Evolutionary conservation across 345 rosid genomes (phyloP).

Genomic region (Salix udensis): DNA sequence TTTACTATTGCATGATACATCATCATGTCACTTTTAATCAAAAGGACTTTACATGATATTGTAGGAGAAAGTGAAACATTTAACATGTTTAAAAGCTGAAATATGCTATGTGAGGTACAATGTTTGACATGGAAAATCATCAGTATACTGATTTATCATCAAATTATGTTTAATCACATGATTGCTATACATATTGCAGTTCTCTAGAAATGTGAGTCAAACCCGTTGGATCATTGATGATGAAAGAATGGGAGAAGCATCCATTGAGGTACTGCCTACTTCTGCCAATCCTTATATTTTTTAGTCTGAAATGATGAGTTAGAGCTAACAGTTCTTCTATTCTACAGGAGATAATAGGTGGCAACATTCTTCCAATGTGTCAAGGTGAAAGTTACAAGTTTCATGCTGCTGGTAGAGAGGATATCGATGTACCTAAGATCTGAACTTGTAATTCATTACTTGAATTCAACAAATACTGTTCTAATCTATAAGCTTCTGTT

Average conservation of each 20-base stretch:
- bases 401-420: constrained; percentile 99
- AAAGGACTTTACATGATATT: too few species aligned
- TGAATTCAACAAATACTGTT: constrained; percentile 10
- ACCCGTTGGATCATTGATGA: constrained; percentile 93
- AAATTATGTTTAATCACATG: background rate
- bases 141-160: background rate
- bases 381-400: constrained; percentile 80
- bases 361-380: constrained; percentile 69
- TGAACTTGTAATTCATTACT: constrained; percentile 1
- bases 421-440: constrained; percentile 65
- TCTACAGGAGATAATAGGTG: constrained; percentile 74
- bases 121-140: too few species aligned
- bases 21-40: too few species aligned
- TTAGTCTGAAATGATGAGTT: constrained; percentile 3
- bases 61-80: too few species aligned
- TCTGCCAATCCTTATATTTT: constrained; percentile 2
- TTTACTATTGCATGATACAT: too few species aligned
- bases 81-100: too few species aligned
- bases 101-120: too few species aligned
- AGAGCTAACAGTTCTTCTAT: constrained; percentile 12
- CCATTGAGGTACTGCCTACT: constrained; percentile 65
- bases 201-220: constrained; percentile 94
- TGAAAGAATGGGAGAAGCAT: constrained; percentile 94
- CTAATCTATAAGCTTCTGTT: constrained; percentile 22
- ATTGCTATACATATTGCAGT: constrained; percentile 37